Conservation (phyloP, 352 stramenopile genomes). For the Peronospora belbahrii region DNA sequence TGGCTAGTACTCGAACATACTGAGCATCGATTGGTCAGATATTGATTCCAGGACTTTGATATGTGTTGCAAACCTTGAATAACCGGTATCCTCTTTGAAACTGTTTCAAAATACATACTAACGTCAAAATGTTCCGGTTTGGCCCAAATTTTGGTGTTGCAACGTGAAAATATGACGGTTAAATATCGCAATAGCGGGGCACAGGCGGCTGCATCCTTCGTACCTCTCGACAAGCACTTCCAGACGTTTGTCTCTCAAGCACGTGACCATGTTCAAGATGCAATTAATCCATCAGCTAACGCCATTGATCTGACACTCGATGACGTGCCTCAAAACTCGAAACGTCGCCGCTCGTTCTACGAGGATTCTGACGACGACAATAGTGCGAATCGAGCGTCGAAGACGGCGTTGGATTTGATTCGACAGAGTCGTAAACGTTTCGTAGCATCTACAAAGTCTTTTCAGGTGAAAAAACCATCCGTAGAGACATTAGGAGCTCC, state of each 20-base stretch:
- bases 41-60: no score
- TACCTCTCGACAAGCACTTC: conserved; percentile 55
- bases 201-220: no score
- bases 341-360: conserved; percentile 34
- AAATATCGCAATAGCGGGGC: no score
- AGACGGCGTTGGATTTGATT: conserved; percentile 50
- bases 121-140: no score
- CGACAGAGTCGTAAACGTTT: conserved; percentile 16
- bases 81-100: no score
- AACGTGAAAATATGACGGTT: no score
- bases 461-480: conserved; percentile 14
- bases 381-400: conserved; percentile 36
- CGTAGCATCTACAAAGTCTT: not conserved
- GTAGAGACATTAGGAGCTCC: not conserved
- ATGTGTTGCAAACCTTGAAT: no score
- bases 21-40: no score
- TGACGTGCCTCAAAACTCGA: conserved; percentile 4
- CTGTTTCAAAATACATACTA: no score
- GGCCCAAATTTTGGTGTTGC: no score
- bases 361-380: conserved; percentile 45
- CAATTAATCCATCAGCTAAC: conserved; percentile 1
- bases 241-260: conserved; percentile 19
- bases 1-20: no score
- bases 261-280: conserved; percentile 2
- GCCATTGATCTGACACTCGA: conserved; percentile 44